Evolutionary conservation across 73 alveolate species (phyloP).

Genomic region (Stentor coeruleus): DNA sequence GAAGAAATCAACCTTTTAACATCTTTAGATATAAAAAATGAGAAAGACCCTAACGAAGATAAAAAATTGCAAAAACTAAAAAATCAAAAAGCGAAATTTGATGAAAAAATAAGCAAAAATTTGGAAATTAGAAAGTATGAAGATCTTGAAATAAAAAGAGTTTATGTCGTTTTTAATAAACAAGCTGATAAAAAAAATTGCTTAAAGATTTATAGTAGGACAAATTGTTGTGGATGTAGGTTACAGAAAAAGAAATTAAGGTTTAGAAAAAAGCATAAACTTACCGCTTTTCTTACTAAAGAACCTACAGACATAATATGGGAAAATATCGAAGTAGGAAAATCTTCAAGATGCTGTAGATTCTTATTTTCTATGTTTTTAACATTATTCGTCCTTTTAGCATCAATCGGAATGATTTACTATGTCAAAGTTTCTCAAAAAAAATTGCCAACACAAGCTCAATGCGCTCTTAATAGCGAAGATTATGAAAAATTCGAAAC

Average conservation of each 20-base stretch:
- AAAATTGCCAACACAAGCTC: background rate
- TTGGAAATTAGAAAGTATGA: background rate
- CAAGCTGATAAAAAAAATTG: background rate
- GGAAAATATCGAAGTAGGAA: constrained; percentile 7
- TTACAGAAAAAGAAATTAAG: constrained; percentile 1
- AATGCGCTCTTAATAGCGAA: background rate
- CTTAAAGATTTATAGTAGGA: background rate
- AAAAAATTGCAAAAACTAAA: background rate
- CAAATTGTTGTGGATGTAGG: background rate
- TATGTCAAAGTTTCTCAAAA: background rate
- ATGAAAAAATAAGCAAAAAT: constrained; percentile 4
- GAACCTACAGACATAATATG: constrained; percentile 31
- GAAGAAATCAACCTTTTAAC: background rate
- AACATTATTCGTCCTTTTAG: background rate
- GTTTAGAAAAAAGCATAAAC: background rate
- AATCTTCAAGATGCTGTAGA: background rate
- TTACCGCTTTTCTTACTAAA: background rate
- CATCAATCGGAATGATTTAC: constrained; percentile 11
- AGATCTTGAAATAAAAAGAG: background rate
- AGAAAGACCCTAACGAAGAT: background rate
- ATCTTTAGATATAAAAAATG: background rate
- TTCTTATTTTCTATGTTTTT: background rate
- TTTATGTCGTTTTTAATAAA: constrained; percentile 16
- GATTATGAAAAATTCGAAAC: background rate
- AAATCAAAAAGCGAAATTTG: background rate